Evolutionary conservation across 2,329 filamentous ascomycete genomes (phyloP).

Genomic region (Hypoxylon sp.): DNA sequence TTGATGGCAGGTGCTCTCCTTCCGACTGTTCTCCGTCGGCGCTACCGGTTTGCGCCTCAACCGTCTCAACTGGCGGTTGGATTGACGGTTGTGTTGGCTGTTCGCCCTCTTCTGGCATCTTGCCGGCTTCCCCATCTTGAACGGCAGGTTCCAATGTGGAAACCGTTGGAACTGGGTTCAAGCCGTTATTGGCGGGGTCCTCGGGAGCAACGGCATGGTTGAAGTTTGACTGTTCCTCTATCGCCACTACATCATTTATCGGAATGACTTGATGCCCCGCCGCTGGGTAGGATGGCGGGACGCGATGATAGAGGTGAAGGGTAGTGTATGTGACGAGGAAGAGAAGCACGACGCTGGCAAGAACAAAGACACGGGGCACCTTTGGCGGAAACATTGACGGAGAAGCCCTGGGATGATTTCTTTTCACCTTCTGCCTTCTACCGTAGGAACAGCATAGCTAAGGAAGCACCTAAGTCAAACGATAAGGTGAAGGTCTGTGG

Average conservation of each 20-base stretch:
- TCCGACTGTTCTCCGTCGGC: background rate
- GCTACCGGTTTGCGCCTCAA: background rate
- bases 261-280: constrained; percentile 27
- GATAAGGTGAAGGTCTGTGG: background rate
- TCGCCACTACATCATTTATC: constrained; percentile 19
- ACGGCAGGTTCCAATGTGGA: constrained; percentile 2
- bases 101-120: constrained; percentile 2
- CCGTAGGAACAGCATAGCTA: constrained; percentile 31
- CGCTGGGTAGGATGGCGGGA: constrained; percentile 32
- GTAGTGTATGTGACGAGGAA: constrained; percentile 47
- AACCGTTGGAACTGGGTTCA: background rate
- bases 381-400: constrained; percentile 45
- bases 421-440: constrained; percentile 16
- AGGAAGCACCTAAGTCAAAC: background rate
- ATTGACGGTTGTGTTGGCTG: background rate
- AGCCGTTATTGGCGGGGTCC: background rate
- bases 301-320: constrained; percentile 45
- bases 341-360: constrained; percentile 43
- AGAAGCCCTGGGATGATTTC: constrained; percentile 14
- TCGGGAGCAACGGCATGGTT: constrained; percentile 10
- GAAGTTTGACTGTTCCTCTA: constrained; percentile 6
- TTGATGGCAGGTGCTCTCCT: constrained; percentile 19
- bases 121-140: constrained; percentile 8
- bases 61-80: constrained; percentile 2
- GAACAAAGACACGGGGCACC: constrained; percentile 46